A percentile compares a stretch with the other conserved stretches of the same genome.
Evolutionary conservation across 345 rosid species (phyloP).

Genomic region (Boechera stricta): DNA sequence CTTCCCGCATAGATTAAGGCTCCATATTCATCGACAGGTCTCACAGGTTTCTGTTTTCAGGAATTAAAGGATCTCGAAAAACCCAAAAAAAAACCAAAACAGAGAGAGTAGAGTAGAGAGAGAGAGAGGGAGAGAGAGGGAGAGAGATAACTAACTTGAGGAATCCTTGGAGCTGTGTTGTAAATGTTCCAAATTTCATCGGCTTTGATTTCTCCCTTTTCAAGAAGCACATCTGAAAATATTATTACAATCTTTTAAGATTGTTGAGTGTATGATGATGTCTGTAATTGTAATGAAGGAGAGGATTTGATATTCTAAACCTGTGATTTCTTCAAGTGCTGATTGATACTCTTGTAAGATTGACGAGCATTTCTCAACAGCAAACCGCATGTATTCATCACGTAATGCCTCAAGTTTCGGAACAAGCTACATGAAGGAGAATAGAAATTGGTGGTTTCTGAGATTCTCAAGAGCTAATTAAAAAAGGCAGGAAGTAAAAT

Average conservation of each 20-base stretch:
- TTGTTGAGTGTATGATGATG: conserved; percentile 5
- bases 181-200: conserved; percentile 85
- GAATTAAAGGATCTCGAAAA: conserved; percentile 3
- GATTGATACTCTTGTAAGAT: conserved; percentile 83
- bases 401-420: conserved; percentile 92
- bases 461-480: conserved; percentile 13
- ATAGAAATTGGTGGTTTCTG: neutral
- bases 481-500: too few relatives aligned
- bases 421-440: conserved; percentile 65
- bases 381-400: conserved; percentile 85
- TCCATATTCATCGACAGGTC: conserved; percentile 82
- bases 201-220: conserved; percentile 75
- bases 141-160: conserved; percentile 59
- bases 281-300: neutral
- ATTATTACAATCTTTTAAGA: conserved; percentile 12
- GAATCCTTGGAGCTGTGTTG: conserved; percentile 69
- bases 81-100: neutral
- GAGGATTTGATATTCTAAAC: conserved; percentile 41
- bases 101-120: neutral
- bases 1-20: conserved; percentile 89
- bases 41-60: conserved; percentile 62
- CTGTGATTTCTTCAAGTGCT: conserved; percentile 94
- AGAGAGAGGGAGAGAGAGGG: neutral
- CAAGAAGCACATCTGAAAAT: conserved; percentile 78
- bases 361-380: conserved; percentile 78